A percentile compares a stretch with the other conserved stretches of the same genome.
Evolutionary conservation across 2,329 filamentous ascomycete species (phyloP).

Genomic region (Fusarium protoensiforme): DNA sequence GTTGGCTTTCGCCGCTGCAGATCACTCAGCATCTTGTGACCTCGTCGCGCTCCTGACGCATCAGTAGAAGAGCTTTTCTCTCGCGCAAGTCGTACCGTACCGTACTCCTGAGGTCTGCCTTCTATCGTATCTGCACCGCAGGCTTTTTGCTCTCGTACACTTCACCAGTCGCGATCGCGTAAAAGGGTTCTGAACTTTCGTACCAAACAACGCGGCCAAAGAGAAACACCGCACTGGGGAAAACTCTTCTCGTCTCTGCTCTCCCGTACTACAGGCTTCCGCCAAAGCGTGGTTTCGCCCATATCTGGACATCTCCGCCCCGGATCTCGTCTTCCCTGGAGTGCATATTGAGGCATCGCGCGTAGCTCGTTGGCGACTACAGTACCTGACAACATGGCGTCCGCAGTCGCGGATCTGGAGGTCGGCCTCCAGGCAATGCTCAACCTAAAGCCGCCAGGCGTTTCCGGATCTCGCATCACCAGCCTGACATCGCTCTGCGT

Average conservation of each 20-base stretch:
- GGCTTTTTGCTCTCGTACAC: constrained; percentile 37
- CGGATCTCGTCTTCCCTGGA: constrained; percentile 16
- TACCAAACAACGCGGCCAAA: constrained; percentile 34
- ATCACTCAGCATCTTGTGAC: constrained; percentile 38
- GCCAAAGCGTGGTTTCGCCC: constrained; percentile 16
- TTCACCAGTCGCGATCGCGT: constrained; percentile 42
- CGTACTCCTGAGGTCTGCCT: constrained; percentile 42
- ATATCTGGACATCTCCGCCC: constrained; percentile 19
- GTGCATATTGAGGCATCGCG: constrained; percentile 32
- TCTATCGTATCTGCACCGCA: constrained; percentile 39
- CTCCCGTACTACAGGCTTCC: constrained; percentile 32
- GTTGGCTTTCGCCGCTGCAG: constrained; percentile 29
- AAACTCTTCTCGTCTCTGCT: constrained; percentile 17
- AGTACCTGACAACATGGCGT: constrained; percentile 69
- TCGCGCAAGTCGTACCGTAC: constrained; percentile 39
- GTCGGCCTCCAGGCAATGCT: constrained; percentile 92
- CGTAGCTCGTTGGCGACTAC: constrained; percentile 33
- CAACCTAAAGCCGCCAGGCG: constrained; percentile 89
- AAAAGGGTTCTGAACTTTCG: constrained; percentile 39
- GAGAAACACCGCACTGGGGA: constrained; percentile 24
- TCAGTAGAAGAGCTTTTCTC: constrained; percentile 45
- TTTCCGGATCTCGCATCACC: constrained; percentile 91
- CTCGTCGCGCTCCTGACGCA: constrained; percentile 40
- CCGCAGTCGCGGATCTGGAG: constrained; percentile 91
- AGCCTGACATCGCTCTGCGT: constrained; percentile 89